Conservation (phyloP, 1,284 basidiomycete species). For the Boletellus dicymbophilus region DNA sequence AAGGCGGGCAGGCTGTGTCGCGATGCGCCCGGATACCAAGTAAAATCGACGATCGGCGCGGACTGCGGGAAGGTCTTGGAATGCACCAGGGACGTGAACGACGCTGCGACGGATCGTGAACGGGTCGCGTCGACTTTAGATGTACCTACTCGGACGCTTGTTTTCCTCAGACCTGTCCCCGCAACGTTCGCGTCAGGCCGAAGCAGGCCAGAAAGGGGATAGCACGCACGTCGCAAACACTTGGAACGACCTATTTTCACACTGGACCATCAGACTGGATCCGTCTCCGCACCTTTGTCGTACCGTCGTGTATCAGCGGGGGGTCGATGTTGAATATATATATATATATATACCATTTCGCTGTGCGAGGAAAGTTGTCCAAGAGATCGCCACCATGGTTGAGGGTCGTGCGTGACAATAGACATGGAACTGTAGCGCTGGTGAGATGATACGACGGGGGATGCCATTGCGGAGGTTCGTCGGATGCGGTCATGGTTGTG, state of each 20-base stretch:
- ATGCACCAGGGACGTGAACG: slow-evolving; percentile 9
- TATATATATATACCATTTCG: slow-evolving; percentile 52
- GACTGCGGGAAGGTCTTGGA: slow-evolving; percentile 48
- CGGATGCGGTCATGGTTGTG: too few species aligned
- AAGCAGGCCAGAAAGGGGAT: not conserved
- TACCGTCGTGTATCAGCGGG: too few species aligned
- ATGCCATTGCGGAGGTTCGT: too few species aligned
- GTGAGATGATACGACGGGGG: slow-evolving; percentile 14
- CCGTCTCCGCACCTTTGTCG: slow-evolving; percentile 66
- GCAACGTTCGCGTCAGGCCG: not conserved
- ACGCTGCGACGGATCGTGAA: not conserved
- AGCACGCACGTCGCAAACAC: slow-evolving; percentile 33
- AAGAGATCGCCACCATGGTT: slow-evolving; percentile 24
- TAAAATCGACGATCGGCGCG: slow-evolving; percentile 70
- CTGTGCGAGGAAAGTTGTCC: slow-evolving; percentile 48
- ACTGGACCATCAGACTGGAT: slow-evolving; percentile 55
- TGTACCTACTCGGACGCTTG: slow-evolving; percentile 16
- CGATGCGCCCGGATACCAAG: slow-evolving; percentile 83
- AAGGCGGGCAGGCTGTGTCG: slow-evolving; percentile 58
- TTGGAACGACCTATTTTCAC: slow-evolving; percentile 60
- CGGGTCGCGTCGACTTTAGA: too few species aligned
- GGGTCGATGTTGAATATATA: too few species aligned
- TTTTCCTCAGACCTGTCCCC: too few species aligned
- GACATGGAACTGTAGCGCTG: not conserved
- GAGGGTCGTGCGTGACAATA: slow-evolving; percentile 13